A percentile compares a stretch with the other conserved stretches of the same genome.
Conservation (phyloP, 495 filamentous ascomycete species). For the Tuber umbilicatum region DNA sequence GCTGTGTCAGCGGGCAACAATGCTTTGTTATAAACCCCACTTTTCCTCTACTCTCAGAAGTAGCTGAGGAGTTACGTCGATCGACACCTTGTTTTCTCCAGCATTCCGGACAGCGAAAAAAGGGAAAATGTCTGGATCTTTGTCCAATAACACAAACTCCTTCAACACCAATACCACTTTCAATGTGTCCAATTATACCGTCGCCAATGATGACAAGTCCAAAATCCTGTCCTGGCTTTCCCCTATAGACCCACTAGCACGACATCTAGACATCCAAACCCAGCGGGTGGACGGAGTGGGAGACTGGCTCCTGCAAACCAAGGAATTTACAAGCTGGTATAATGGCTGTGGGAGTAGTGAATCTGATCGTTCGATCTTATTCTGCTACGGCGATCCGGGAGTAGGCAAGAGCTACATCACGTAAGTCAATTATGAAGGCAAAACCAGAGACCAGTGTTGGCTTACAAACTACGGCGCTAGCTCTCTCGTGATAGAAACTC, state of each 20-base stretch:
- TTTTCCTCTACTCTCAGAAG: too few species aligned
- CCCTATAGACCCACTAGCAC: not conserved
- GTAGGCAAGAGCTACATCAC: not conserved
- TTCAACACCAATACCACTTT: too few species aligned
- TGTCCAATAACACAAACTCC: too few species aligned
- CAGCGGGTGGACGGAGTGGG: not conserved
- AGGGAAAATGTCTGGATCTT: slow-evolving; percentile 7
- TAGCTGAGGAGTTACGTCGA: too few species aligned
- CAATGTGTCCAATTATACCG: not conserved
- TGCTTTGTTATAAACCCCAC: too few species aligned
- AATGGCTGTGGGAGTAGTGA: not conserved
- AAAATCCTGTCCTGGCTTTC: not conserved
- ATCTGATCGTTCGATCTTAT: not conserved
- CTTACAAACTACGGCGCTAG: not conserved
- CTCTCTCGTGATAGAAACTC: not conserved
- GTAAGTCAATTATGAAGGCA: not conserved
- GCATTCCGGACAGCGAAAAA: too few species aligned
- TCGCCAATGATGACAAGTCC: not conserved
- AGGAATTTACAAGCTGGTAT: not conserved
- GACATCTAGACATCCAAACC: not conserved
- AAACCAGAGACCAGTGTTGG: not conserved
- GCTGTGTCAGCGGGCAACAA: too few species aligned
- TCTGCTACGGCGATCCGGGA: not conserved
- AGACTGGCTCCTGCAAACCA: not conserved
- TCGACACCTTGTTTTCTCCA: too few species aligned